Base-by-base conservation (phyloP, 176 grass and related monocot genomes). In the Hordeum vulgare region DNA sequence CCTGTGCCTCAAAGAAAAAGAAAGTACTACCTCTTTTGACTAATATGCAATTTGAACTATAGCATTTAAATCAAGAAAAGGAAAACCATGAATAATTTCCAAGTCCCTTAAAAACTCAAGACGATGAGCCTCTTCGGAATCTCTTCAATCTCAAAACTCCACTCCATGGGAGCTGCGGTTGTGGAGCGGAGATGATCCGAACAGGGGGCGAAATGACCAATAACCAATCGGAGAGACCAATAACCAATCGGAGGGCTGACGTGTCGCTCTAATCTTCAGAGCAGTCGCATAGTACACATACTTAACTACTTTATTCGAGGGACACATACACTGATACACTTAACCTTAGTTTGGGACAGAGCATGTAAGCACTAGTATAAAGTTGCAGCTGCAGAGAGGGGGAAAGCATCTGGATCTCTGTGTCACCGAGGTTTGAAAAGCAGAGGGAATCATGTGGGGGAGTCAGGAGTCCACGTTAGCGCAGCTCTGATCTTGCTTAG, bases 341-440 rank as follows among this genome's bases (percentile, higher is more conserved):
- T 76, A 62, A 24, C 70, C 71, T 85, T 80, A 81, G 6, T 17
- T 60, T 53, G 20, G 29, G 83, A 51, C 36, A 41, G 61, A 76
- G 83, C 53, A 54, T 31, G 56, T 23, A 51, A 20, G 21, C 5
- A 51, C 71, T 78, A 83, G 0, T n/a, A 68, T n/a, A 40, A 29
- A 67, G 66, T 9, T 80, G 75, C 35, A 53, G 61, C 28, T 68
- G 75, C 80, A 75, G 44, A 83, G 35, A 81, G 74, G 69, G 80
- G 69, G 78, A 76, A 80, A 80, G 80, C 84, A 90, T 90, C 80
- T 90, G 80, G 89, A 87, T 87, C 85, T 71, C 17, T 83, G 62
- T 75, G 68, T 42, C 53, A 70, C 13, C 23, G 71, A 41, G 34
- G 53, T 82, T 85, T 28, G 45, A 65, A 86, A 58, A 64, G 85